Percentiles rank a stretch among this genome's conserved stretches.
Conservation (phyloP, 2,329 filamentous ascomycete genomes). For the Trichophyton mentagrophytes region DNA sequence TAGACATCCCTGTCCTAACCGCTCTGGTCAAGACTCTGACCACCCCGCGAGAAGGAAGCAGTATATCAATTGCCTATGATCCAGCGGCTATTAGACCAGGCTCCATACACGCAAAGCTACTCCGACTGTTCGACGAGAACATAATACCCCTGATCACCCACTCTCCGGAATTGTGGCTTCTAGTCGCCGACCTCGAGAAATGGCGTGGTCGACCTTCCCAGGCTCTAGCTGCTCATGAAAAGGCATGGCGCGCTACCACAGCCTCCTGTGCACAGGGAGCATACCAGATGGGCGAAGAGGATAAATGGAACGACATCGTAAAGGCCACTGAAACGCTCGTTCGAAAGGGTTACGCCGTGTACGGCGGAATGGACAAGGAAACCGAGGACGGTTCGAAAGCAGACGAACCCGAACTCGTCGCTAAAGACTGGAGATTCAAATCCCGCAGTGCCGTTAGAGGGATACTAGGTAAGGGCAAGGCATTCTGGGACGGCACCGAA, state of each 20-base stretch:
- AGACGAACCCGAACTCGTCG: conserved; percentile 47
- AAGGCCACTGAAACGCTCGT: conserved; percentile 69
- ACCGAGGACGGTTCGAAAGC: conserved; percentile 32
- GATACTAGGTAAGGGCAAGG: conserved; percentile 68
- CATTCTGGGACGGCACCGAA: conserved; percentile 62
- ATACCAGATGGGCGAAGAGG: conserved; percentile 43
- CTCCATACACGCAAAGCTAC: conserved; percentile 38
- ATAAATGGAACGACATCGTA: conserved; percentile 60
- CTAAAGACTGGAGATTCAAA: conserved; percentile 77
- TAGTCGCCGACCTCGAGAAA: conserved; percentile 57
- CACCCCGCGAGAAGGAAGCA: conserved; percentile 17
- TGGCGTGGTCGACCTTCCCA: conserved; percentile 59
- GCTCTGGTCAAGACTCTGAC: conserved; percentile 61
- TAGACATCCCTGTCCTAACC: conserved; percentile 62
- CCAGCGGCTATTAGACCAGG: conserved; percentile 39
- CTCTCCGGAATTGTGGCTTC: conserved; percentile 61
- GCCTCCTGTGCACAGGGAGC: conserved; percentile 34
- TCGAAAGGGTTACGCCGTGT: conserved; percentile 62
- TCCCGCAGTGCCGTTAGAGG: conserved; percentile 71
- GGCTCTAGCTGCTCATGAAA: conserved; percentile 74
- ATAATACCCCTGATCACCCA: conserved; percentile 75
- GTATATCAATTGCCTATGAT: conserved; percentile 12
- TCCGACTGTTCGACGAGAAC: conserved; percentile 59
- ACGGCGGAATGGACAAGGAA: conserved; percentile 49
- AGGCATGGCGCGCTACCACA: conserved; percentile 65